Evolutionary conservation across 2,329 filamentous ascomycete species (phyloP).

Genomic region (Mycosphaerella sp.): DNA sequence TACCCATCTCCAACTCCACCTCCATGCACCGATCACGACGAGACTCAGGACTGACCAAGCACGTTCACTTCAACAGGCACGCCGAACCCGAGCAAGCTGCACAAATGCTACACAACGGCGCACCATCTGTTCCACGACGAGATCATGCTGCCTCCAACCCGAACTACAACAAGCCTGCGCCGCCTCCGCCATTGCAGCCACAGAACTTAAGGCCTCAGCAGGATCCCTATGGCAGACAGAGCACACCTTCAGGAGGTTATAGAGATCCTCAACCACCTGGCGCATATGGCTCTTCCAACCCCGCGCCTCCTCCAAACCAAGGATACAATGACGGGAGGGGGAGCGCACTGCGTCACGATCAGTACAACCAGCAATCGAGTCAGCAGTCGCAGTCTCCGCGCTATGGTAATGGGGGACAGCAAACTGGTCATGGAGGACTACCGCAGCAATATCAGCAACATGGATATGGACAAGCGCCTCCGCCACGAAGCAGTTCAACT

Average conservation of each 20-base stretch:
- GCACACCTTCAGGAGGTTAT: constrained; percentile 24
- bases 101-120: constrained; percentile 33
- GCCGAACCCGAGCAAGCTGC: constrained; percentile 41
- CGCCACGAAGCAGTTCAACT: constrained; percentile 16
- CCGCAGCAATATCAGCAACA: constrained; percentile 5
- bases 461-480: constrained; percentile 12
- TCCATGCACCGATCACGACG: constrained; percentile 2
- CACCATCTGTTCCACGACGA: constrained; percentile 21
- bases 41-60: background rate
- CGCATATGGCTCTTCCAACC: constrained; percentile 35
- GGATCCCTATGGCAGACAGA: constrained; percentile 33
- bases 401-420: constrained; percentile 20
- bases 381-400: constrained; percentile 13
- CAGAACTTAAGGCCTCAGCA: constrained; percentile 34
- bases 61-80: constrained; percentile 4
- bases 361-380: constrained; percentile 26
- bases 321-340: constrained; percentile 30
- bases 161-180: constrained; percentile 41
- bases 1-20: constrained; percentile 2
- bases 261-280: constrained; percentile 31
- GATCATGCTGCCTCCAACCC: constrained; percentile 33
- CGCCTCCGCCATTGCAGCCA: constrained; percentile 34
- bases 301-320: constrained; percentile 26
- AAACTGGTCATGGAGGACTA: constrained; percentile 10
- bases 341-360: constrained; percentile 33